Percentiles rank a stretch among this genome's conserved stretches.
Evolutionary conservation across 257 asterid genomes (phyloP).

Genomic region (Nicotiana tabacum): DNA sequence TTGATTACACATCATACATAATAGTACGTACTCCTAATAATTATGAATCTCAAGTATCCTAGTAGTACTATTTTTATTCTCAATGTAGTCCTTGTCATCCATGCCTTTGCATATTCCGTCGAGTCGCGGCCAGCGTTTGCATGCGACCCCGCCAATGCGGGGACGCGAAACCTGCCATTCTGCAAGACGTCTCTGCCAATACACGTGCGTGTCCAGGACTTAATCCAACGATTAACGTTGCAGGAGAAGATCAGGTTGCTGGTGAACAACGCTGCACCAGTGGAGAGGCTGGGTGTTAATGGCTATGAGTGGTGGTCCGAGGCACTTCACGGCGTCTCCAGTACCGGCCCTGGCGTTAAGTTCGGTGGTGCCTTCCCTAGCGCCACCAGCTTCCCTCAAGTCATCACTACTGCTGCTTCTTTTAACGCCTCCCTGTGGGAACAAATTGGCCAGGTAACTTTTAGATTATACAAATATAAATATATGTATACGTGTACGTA

Average conservation of each 20-base stretch:
- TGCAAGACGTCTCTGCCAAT: constrained; percentile 46
- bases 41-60: not conserved
- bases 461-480: not conserved
- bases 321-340: constrained; percentile 91
- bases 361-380: constrained; percentile 70
- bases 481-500: not conserved
- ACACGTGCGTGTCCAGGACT: constrained; percentile 55
- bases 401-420: constrained; percentile 77
- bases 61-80: not conserved
- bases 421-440: constrained; percentile 80
- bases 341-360: constrained; percentile 63
- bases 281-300: constrained; percentile 55
- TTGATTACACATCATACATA: not conserved
- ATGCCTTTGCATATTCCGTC: constrained; percentile 13
- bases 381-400: constrained; percentile 93
- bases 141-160: constrained; percentile 53
- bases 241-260: constrained; percentile 59
- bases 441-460: constrained; percentile 68
- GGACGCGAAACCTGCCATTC: constrained; percentile 40
- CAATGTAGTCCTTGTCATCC: constrained; percentile 18
- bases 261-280: constrained; percentile 85
- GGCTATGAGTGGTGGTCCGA: constrained; percentile 99
- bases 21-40: not conserved
- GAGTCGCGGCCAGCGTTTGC: constrained; percentile 63
- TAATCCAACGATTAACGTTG: constrained; percentile 58